A percentile compares a stretch with the other conserved stretches of the same genome.
These are phyloP conservation scores for Lablab purpureus DNA, from an alignment of 306 rosid genomes.

Conservation along the genomic window DNA sequence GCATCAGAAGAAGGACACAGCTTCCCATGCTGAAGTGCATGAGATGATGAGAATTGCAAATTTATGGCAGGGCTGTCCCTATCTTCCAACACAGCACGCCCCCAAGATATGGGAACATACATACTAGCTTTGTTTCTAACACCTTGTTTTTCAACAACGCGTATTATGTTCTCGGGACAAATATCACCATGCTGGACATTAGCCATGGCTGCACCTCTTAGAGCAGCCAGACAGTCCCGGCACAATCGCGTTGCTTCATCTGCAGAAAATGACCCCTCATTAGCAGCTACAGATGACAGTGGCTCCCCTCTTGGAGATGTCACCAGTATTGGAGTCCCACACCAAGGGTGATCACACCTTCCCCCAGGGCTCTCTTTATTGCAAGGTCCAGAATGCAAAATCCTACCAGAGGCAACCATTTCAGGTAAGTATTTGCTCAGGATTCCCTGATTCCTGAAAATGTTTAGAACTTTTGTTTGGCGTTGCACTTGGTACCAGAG, in stretches of 20 bases:
- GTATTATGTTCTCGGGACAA: slow-evolving; percentile 82
- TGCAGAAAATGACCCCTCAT: slow-evolving; percentile 67
- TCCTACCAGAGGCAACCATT: slow-evolving; percentile 81
- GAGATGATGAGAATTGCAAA: slow-evolving; percentile 85
- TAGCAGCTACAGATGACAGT: slow-evolving; percentile 61
- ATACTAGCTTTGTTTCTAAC: slow-evolving; percentile 38
- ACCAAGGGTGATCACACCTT: slow-evolving; percentile 86
- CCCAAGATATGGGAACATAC: slow-evolving; percentile 87
- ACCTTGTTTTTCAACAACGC: slow-evolving; percentile 59
- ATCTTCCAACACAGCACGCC: slow-evolving; percentile 90
- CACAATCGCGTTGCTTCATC: slow-evolving; percentile 84
- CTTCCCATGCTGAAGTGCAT: slow-evolving; percentile 93
- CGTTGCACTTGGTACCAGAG: slow-evolving; percentile 98
- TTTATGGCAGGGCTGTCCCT: slow-evolving; percentile 91
- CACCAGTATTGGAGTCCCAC: slow-evolving; percentile 90
- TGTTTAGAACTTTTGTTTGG: slow-evolving; percentile 88
- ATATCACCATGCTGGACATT: slow-evolving; percentile 92
- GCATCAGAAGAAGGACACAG: slow-evolving; percentile 97
- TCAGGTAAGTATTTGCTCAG: slow-evolving; percentile 77
- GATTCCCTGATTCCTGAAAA: slow-evolving; percentile 75
- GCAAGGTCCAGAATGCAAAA: slow-evolving; percentile 84
- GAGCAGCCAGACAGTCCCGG: slow-evolving; percentile 79
- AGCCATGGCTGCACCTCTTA: slow-evolving; percentile 76
- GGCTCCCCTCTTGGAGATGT: slow-evolving; percentile 90
- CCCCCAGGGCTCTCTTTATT: slow-evolving; percentile 80